phyloP scores from a whole-genome alignment of 192 early-diverging fungal species.

The Umbelopsis vinacea region DNA sequence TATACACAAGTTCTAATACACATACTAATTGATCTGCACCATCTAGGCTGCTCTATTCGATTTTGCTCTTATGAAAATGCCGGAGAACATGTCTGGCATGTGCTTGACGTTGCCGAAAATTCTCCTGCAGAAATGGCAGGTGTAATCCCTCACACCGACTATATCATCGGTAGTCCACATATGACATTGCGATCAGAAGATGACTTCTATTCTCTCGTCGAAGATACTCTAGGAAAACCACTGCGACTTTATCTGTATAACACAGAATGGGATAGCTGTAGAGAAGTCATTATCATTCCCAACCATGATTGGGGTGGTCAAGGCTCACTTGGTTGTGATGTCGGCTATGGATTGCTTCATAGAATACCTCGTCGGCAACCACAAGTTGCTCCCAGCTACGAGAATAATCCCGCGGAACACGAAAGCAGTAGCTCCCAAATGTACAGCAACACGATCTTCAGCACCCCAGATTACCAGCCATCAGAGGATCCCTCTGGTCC shows the following conservation, averaged over 20 bases:
- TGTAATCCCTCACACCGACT: constrained; percentile 67
- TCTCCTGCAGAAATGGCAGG: constrained; percentile 72
- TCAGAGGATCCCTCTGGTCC: neutral
- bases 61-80: constrained; percentile 69
- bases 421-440: constrained; percentile 1
- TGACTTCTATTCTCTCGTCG: constrained; percentile 69
- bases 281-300: constrained; percentile 72
- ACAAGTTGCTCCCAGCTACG: neutral
- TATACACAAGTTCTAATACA: neutral
- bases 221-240: constrained; percentile 59
- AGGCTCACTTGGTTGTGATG: constrained; percentile 72
- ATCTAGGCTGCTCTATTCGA: constrained; percentile 55
- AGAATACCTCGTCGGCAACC: constrained; percentile 38
- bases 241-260: constrained; percentile 74
- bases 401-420: neutral
- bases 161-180: constrained; percentile 74
- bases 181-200: constrained; percentile 60
- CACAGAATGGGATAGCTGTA: constrained; percentile 59
- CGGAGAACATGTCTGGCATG: constrained; percentile 68
- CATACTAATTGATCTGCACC: neutral
- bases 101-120: constrained; percentile 65
- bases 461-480: constrained; percentile 28
- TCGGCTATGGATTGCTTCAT: constrained; percentile 65
- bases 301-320: constrained; percentile 71
- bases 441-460: constrained; percentile 37